A percentile compares a stretch with the other conserved stretches of the same genome.
Conservation (phyloP, 2,329 filamentous ascomycete species). For the Botrytis pseudocinerea region DNA sequence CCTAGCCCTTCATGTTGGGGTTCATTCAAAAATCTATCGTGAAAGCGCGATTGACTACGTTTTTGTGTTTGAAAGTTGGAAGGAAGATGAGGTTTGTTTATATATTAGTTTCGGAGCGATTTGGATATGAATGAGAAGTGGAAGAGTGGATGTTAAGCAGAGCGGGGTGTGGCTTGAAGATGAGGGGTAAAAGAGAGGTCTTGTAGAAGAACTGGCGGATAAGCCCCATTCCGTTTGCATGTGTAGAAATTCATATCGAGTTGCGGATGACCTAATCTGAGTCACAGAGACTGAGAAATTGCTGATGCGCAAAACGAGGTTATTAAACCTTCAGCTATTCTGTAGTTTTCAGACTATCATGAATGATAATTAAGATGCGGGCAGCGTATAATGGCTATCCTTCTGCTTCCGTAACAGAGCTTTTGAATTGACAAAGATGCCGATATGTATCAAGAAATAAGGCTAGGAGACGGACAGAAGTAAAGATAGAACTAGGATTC, state of each 20-base stretch:
- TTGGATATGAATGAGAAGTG: neutral
- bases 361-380: neutral
- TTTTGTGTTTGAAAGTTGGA: neutral
- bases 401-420: neutral
- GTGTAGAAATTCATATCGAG: neutral
- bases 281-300: neutral
- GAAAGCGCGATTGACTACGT: rapidly evolving
- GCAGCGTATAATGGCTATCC: neutral
- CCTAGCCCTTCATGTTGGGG: neutral
- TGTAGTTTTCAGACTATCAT: neutral
- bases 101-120: neutral
- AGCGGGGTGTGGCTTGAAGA: neutral
- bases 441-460: neutral
- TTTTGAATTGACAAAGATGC: neutral
- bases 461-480: neutral
- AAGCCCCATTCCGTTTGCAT: neutral
- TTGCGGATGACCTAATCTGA: neutral
- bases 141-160: neutral
- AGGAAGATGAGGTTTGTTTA: neutral
- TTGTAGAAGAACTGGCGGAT: rapidly evolving
- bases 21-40: neutral
- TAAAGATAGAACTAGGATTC: neutral
- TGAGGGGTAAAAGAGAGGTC: neutral
- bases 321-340: neutral
- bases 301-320: neutral